Percentiles rank a stretch among this genome's conserved stretches.
These are phyloP conservation scores for Diaporthe eres DNA, from an alignment of 2,329 filamentous ascomycete species.

Conservation along the genomic window DNA sequence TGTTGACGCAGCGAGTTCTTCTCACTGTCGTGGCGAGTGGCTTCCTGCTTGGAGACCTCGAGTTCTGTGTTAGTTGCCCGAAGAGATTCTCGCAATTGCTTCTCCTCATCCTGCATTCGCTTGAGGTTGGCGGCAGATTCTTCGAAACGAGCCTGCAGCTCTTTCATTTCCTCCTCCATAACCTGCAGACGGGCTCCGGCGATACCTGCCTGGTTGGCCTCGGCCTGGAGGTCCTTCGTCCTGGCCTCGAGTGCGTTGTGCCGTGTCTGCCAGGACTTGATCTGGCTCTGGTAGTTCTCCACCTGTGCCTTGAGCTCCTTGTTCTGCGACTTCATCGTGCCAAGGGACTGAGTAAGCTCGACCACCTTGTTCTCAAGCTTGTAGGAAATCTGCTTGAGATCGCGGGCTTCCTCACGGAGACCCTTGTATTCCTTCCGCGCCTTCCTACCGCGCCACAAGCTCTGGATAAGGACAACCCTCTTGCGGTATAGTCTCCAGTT, in stretches of 20 bases:
- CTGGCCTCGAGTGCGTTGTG: constrained; percentile 91
- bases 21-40: constrained; percentile 84
- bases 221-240: constrained; percentile 93
- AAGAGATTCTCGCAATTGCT: constrained; percentile 85
- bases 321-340: constrained; percentile 94
- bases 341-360: constrained; percentile 93
- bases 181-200: constrained; percentile 89
- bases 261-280: constrained; percentile 95
- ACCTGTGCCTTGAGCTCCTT: constrained; percentile 89
- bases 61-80: constrained; percentile 85
- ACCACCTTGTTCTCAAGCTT: constrained; percentile 99
- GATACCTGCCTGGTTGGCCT: constrained; percentile 98
- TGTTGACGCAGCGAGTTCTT: constrained; percentile 89
- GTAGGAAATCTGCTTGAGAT: constrained; percentile 99
- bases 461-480: constrained; percentile 92
- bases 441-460: constrained; percentile 87
- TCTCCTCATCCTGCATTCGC: constrained; percentile 94
- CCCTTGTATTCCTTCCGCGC: constrained; percentile 91
- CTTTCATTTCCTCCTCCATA: constrained; percentile 96
- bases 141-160: constrained; percentile 88
- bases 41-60: constrained; percentile 82
- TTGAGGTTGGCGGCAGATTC: constrained; percentile 94
- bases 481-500: constrained; percentile 90
- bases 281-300: constrained; percentile 94
- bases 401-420: constrained; percentile 93